A percentile compares a stretch with the other conserved stretches of the same genome.
phyloP scores from a whole-genome alignment of 2,329 filamentous ascomycete species.

The Colletotrichum simmondsii region DNA sequence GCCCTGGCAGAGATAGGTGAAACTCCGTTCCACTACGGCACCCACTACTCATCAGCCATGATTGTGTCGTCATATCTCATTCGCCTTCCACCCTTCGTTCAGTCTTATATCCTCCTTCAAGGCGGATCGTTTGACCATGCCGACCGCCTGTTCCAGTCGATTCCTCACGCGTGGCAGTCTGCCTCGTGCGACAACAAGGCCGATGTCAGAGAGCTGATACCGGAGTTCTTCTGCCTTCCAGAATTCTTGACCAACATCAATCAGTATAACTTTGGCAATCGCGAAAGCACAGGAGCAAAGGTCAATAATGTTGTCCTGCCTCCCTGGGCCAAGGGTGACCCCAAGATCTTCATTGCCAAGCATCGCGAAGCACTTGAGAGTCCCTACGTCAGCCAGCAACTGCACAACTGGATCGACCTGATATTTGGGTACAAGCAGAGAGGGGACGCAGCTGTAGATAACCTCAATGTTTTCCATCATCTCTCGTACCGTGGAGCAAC shows the following conservation, averaged over 20 bases:
- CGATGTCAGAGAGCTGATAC: slow-evolving; percentile 93
- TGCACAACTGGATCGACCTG: slow-evolving; percentile 96
- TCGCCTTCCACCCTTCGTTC: slow-evolving; percentile 92
- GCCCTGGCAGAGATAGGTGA: slow-evolving; percentile 93
- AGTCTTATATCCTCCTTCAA: slow-evolving; percentile 93
- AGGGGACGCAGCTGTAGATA: slow-evolving; percentile 90
- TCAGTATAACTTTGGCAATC: slow-evolving; percentile 89
- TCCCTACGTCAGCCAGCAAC: slow-evolving; percentile 86
- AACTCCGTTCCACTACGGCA: slow-evolving; percentile 95
- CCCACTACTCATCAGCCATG: slow-evolving; percentile 99
- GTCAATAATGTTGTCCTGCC: slow-evolving; percentile 92
- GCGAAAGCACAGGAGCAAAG: slow-evolving; percentile 81
- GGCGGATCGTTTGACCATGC: slow-evolving; percentile 97
- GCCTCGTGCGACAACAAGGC: slow-evolving; percentile 91
- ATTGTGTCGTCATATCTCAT: slow-evolving; percentile 97
- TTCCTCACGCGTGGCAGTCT: slow-evolving; percentile 90
- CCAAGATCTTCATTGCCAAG: slow-evolving; percentile 94
- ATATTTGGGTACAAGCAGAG: slow-evolving; percentile 95
- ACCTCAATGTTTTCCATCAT: slow-evolving; percentile 95
- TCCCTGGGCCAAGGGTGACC: slow-evolving; percentile 96
- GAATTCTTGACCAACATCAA: slow-evolving; percentile 97
- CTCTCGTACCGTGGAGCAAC: slow-evolving; percentile 94
- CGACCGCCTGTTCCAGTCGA: slow-evolving; percentile 93
- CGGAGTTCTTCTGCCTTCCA: slow-evolving; percentile 96
- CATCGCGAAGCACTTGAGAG: slow-evolving; percentile 96